Evolutionary conservation across 1,284 basidiomycete genomes (phyloP).

Genomic region (Singerocomus rubriflavus): DNA sequence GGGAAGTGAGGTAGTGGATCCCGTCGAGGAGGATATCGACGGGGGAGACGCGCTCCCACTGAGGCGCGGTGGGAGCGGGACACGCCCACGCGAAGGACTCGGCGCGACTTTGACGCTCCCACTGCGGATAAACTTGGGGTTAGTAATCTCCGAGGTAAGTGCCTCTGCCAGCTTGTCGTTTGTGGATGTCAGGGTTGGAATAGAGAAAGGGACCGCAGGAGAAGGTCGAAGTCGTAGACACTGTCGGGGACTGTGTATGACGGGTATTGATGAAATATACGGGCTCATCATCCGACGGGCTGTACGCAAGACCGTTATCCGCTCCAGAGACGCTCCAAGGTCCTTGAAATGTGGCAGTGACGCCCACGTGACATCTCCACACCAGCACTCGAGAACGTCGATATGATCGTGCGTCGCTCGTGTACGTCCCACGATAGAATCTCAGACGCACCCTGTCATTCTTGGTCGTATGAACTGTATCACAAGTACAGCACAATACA

Average conservation of each 20-base stretch:
- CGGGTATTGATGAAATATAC: slow-evolving; percentile 44
- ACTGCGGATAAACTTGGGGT: slow-evolving; percentile 7
- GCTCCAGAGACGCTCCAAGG: no score
- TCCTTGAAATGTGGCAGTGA: no score
- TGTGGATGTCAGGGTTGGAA: neutral
- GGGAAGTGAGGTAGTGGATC: slow-evolving; percentile 13
- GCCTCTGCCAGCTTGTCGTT: slow-evolving; percentile 23
- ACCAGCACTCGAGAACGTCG: no score
- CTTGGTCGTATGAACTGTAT: no score
- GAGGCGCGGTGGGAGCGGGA: slow-evolving; percentile 26
- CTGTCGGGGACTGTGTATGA: neutral
- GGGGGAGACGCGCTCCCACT: slow-evolving; percentile 24
- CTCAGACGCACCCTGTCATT: no score
- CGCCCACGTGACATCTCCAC: no score
- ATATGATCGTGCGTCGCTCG: no score
- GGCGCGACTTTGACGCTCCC: slow-evolving; percentile 21
- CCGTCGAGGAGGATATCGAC: slow-evolving; percentile 13
- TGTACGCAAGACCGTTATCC: no score
- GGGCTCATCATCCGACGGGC: no score
- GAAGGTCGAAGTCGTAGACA: neutral
- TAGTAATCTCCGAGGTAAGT: slow-evolving; percentile 19
- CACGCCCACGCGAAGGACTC: slow-evolving; percentile 9
- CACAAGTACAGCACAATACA: no score
- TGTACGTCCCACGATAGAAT: no score
- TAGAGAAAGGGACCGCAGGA: neutral